Evolutionary conservation across 2,329 filamentous ascomycete species (phyloP), one percentile per base, ranked within the genome.

Genomic region (Ophiobolus disseminans): DNA sequence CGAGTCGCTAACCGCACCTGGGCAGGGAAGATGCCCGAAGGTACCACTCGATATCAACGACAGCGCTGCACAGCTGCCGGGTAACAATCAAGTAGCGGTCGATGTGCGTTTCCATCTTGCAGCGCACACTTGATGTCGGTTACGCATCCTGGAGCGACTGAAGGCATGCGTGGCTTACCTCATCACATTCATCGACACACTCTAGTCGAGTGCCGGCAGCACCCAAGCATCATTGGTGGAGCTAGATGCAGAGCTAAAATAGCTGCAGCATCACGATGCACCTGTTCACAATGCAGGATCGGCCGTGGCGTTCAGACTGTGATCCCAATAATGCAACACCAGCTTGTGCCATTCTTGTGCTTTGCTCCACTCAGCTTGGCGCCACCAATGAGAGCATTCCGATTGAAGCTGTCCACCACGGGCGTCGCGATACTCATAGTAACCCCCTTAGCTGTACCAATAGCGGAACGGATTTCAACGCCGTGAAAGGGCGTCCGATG

Each of bases 371-470:
- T 53, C 45, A 46, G 47, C 48, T 40, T 48, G 40, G 41, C 47
- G 51, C 35, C 34, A 38, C 55, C 62, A 65, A 63, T 63, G 22
- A 48, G 26, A 28, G 14, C 31, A 11, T 39, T 30, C 16, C 31
- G 19, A 48, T 55, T 42, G 40, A 21, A 49, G 44, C 39, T 45
- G 43, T 37, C 39, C 22, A 45, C 47, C 45, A 39, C 22, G 43
- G 49, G 42, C 40, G 9, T 31, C 21, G 28, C 30, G 21, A 53
- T 45, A 47, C 23, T 37, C 55, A 31, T 43, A 48, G 39, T 32
- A 48, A 10, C 21, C 51, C 32, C 46, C 16, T 25, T 37, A 30
- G 28, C 47, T 20, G 17, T 22, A 20, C 20, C 38, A 25, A 23
- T n/a, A 17, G 10, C 17, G 20, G 19, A 22, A 19, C 16, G 32